Percentiles rank a stretch among this genome's conserved stretches.
phyloP scores from a whole-genome alignment of 768 basidiomycete species.

The Pleurotus ostreatus region DNA sequence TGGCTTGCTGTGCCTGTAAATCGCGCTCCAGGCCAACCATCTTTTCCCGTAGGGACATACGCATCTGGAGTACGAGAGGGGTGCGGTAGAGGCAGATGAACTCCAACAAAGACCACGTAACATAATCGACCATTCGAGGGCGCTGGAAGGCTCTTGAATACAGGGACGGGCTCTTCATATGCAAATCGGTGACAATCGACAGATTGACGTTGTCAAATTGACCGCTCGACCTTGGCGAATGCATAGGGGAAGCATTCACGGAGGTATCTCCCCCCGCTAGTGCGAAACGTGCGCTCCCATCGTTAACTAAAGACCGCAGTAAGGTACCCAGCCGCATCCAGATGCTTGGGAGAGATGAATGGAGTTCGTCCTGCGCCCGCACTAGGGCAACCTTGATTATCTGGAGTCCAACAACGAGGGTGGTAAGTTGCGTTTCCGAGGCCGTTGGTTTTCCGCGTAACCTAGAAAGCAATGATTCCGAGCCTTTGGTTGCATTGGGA shows the following conservation, averaged over 20 bases:
- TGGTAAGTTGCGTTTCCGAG: slow-evolving; percentile 29
- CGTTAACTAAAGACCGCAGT: slow-evolving; percentile 44
- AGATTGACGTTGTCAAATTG: slow-evolving; percentile 30
- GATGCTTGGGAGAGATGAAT: slow-evolving; percentile 46
- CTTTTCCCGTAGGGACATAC: slow-evolving; percentile 63
- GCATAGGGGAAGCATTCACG: slow-evolving; percentile 45
- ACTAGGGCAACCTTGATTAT: slow-evolving; percentile 64
- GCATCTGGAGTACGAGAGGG: slow-evolving; percentile 64
- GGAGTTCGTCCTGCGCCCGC: slow-evolving; percentile 59
- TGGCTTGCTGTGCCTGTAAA: slow-evolving; percentile 34
- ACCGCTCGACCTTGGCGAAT: slow-evolving; percentile 44
- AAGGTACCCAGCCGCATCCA: slow-evolving; percentile 62
- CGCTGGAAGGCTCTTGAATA: background rate
- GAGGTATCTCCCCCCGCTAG: slow-evolving; percentile 38
- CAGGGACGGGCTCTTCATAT: background rate
- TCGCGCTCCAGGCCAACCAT: slow-evolving; percentile 50
- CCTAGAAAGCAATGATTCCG: slow-evolving; percentile 30
- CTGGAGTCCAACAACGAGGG: slow-evolving; percentile 53
- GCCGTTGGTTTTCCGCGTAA: slow-evolving; percentile 1
- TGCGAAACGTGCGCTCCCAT: slow-evolving; percentile 64
- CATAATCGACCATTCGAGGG: slow-evolving; percentile 66
- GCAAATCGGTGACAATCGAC: slow-evolving; percentile 23
- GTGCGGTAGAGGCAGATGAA: slow-evolving; percentile 58
- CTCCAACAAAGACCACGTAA: slow-evolving; percentile 70
- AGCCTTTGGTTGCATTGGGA: slow-evolving; percentile 29